Evolutionary conservation across 306 rosid species (phyloP), one percentile per base, ranked within the genome.

Genomic region (Canavalia ensiformis): DNA sequence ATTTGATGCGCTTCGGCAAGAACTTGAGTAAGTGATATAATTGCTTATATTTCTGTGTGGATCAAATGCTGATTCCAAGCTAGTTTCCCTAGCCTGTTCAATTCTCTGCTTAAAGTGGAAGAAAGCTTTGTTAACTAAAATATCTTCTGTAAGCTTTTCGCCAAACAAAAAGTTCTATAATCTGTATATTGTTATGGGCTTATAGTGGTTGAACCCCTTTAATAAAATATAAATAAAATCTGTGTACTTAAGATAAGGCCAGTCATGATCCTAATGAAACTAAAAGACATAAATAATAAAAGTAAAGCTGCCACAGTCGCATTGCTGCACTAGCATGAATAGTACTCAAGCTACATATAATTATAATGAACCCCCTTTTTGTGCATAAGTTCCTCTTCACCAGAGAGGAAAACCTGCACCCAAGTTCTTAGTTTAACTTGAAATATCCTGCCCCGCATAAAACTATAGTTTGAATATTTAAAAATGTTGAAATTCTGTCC

Each of bases 1-100:
- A 25, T 95, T 93, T 58, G 99, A 91, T 58, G 96, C 97, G 0
- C 94, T 91, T 58, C 84, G 98, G 28, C 97, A 88, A 79, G 99
- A 93, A 65, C 96, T 95, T 18, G 99, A 93, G 97, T 93, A 81
- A 88, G 94, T 84, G 50, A 56, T 54, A 28, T 3, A 11, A 44
- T 84, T 52, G 11, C 83, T 42, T 30, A 31, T 1, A 11, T 71
- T 65, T 41, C 13, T 49, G 0, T 34, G 13, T 74, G 13, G 44
- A 65, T 0, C 34, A 49, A 56, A 41, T 44, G 63, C 58, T 50
- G 46, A 6, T 47, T 72, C 8, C 54, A 6, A n/a, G 35, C 59
- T 57, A 52, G 56, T 41, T 68, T 33, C 13, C 56, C 35, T 47
- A 50, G 55, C 77, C 34, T n/a, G 47, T 60, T 34, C 25, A 18